Percentiles rank a stretch among this genome's conserved stretches.
Evolutionary conservation across 2,329 filamentous ascomycete genomes (phyloP).

Genomic region (Knoxdaviesia proteae): DNA sequence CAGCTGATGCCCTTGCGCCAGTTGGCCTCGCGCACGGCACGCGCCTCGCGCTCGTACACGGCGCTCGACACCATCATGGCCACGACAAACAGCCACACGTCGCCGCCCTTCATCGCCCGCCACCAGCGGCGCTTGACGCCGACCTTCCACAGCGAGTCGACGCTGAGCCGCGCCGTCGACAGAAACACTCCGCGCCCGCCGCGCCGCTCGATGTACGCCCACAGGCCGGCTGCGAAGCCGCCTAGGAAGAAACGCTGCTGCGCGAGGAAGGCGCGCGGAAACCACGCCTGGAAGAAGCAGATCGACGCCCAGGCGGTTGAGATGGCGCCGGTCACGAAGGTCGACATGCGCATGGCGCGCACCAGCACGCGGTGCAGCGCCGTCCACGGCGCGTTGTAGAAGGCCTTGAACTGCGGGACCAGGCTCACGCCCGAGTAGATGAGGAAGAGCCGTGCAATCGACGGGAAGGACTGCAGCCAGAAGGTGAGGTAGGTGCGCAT

Average conservation of each 20-base stretch:
- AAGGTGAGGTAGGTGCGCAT: constrained; percentile 72
- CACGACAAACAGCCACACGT: constrained; percentile 64
- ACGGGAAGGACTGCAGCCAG: constrained; percentile 66
- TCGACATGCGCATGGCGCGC: constrained; percentile 50
- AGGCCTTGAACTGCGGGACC: constrained; percentile 42
- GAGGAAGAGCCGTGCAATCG: constrained; percentile 53
- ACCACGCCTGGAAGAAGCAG: constrained; percentile 65
- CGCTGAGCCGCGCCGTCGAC: constrained; percentile 55
- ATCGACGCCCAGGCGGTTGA: constrained; percentile 75
- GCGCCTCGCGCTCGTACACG: constrained; percentile 53
- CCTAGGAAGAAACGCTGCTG: constrained; percentile 80
- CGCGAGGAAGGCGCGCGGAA: constrained; percentile 55
- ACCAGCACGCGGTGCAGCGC: constrained; percentile 46
- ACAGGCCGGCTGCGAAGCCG: constrained; percentile 67
- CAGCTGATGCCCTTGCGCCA: constrained; percentile 56
- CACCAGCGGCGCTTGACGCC: constrained; percentile 82
- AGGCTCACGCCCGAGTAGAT: constrained; percentile 49
- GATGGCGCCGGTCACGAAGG: constrained; percentile 60
- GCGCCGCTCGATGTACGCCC: constrained; percentile 55
- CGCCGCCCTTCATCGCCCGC: constrained; percentile 61
- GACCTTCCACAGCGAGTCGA: constrained; percentile 80
- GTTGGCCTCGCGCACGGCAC: constrained; percentile 42
- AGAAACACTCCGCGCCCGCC: constrained; percentile 50
- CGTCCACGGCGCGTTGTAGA: constrained; percentile 48
- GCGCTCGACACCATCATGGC: constrained; percentile 60